These are phyloP conservation scores for Panus rudis DNA, from an alignment of 768 basidiomycete species.

Conservation along the genomic window DNA sequence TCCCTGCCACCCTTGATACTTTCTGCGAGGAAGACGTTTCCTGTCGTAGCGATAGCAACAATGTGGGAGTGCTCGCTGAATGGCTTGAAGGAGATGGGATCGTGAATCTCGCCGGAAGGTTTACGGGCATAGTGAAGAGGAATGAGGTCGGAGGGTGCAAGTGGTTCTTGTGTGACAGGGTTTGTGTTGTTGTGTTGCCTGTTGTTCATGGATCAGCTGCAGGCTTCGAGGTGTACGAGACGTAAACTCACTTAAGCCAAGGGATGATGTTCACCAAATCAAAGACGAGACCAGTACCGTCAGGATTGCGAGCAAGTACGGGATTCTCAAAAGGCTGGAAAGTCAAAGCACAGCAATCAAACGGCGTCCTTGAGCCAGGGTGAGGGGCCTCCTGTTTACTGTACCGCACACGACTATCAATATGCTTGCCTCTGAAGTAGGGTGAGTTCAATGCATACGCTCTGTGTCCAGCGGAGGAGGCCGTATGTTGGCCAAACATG, in stretches of 20 bases:
- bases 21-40: slow-evolving; percentile 90
- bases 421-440: not conserved
- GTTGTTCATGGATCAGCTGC: slow-evolving; percentile 11
- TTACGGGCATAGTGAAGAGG: slow-evolving; percentile 80
- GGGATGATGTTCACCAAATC: slow-evolving; percentile 91
- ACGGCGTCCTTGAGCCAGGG: slow-evolving; percentile 61
- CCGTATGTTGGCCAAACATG: slow-evolving; percentile 67
- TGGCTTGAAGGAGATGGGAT: slow-evolving; percentile 96
- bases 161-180: slow-evolving; percentile 66
- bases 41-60: slow-evolving; percentile 81
- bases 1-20: slow-evolving; percentile 84
- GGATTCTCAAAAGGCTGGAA: slow-evolving; percentile 87
- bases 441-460: slow-evolving; percentile 36
- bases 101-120: slow-evolving; percentile 80
- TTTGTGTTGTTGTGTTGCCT: slow-evolving; percentile 80
- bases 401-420: slow-evolving; percentile 7
- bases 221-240: not conserved
- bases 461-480: slow-evolving; percentile 68
- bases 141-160: slow-evolving; percentile 69
- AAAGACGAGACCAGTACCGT: slow-evolving; percentile 78
- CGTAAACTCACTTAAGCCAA: slow-evolving; percentile 73
- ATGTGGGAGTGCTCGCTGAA: slow-evolving; percentile 97
- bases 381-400: slow-evolving; percentile 67
- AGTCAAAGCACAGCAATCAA: slow-evolving; percentile 88
- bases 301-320: slow-evolving; percentile 76